Evolutionary conservation across 139 green algal genomes (phyloP).

Genomic region (Coelastrella sp.): DNA sequence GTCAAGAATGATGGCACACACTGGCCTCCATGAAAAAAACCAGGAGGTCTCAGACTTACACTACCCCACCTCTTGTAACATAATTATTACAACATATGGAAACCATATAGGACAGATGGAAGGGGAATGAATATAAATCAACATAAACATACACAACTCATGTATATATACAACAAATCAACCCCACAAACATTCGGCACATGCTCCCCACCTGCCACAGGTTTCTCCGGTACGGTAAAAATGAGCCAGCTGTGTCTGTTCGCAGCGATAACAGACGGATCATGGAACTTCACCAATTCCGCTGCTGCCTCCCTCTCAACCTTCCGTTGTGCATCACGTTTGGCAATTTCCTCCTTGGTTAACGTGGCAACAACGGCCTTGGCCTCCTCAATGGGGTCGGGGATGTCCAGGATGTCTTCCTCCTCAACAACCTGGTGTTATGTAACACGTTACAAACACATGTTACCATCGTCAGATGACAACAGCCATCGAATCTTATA

Average conservation of each 20-base stretch:
- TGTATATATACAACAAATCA: too few species aligned
- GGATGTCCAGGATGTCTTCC: conserved; percentile 38
- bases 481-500: too few species aligned
- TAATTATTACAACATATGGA: too few species aligned
- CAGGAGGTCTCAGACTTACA: too few species aligned
- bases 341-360: conserved; percentile 7
- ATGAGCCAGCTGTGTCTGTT: conserved; percentile 74
- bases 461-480: neutral
- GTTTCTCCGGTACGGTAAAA: conserved; percentile 76
- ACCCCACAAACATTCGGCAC: too few species aligned
- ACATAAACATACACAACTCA: too few species aligned
- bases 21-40: neutral
- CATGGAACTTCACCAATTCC: conserved; percentile 29
- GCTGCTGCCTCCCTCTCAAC: neutral
- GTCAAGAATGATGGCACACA: neutral
- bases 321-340: neutral
- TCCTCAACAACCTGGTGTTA: neutral
- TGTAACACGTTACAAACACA: too few species aligned
- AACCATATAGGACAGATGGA: too few species aligned
- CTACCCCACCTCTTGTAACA: too few species aligned
- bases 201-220: conserved; percentile 79
- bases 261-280: conserved; percentile 4
- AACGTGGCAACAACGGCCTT: neutral
- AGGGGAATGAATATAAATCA: too few species aligned
- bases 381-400: conserved; percentile 29